phyloP scores from a whole-genome alignment of 148 eudicot genomes.

The Gaultheria prostrata region DNA sequence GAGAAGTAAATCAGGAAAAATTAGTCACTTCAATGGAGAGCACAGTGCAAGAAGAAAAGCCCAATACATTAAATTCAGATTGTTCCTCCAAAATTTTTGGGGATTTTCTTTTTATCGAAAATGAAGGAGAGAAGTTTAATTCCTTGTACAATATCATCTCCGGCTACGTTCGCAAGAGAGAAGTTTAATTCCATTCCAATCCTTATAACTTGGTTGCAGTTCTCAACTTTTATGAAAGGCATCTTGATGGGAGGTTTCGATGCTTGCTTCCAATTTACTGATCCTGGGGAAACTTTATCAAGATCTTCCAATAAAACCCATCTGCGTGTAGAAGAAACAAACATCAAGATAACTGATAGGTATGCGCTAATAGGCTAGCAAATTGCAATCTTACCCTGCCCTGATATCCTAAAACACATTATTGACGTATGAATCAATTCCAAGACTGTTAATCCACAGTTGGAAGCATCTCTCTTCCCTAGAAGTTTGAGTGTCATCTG shows the following conservation, averaged over 20 bases:
- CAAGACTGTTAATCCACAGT: constrained; percentile 93
- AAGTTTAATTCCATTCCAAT: constrained; percentile 69
- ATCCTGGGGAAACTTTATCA: constrained; percentile 71
- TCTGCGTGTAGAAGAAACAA: constrained; percentile 31
- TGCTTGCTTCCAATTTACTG: constrained; percentile 76
- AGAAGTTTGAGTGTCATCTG: constrained; percentile 75
- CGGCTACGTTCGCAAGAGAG: constrained; percentile 81
- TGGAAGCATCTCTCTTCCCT: constrained; percentile 93
- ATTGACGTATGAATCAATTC: constrained; percentile 68
- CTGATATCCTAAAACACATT: constrained; percentile 84
- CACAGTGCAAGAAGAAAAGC: neutral
- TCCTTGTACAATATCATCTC: constrained; percentile 77
- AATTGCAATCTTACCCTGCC: constrained; percentile 49
- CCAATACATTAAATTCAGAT: neutral
- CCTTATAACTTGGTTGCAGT: constrained; percentile 76
- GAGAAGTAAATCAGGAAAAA: neutral
- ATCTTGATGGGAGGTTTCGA: constrained; percentile 80
- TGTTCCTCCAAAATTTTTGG: neutral
- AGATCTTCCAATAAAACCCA: constrained; percentile 77
- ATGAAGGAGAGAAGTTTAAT: constrained; percentile 32
- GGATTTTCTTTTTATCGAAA: neutral
- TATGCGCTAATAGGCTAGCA: neutral
- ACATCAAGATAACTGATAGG: constrained; percentile 11
- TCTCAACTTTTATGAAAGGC: constrained; percentile 83
- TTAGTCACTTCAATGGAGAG: neutral